Base-by-base conservation (phyloP, 1,139 yeast genomes). In the Yamadazyma membranifaciens region DNA sequence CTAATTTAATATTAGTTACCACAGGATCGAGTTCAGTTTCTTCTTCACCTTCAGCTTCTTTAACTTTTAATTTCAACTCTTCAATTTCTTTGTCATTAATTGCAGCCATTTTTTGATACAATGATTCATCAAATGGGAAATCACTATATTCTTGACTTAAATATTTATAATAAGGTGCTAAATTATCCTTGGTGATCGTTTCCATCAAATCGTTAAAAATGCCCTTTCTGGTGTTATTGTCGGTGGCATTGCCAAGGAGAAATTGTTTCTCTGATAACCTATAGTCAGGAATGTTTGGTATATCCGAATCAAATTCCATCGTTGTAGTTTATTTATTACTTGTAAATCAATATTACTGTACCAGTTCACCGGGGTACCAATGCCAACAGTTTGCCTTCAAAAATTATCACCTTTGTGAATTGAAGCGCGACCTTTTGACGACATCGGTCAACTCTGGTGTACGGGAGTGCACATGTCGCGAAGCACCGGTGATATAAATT, bases 21-120 rank as follows among this genome's bases (percentile, higher is more conserved):
- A 87, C 81, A 34, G 81, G 76, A 56, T 89, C 96, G 53, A 86
- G 68, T 56, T 87, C 95, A 32, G 95, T 95, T 59, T 92, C 98
- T 56, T 88, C 96, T 45, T 86, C 88, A 44, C 80, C 85, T 53
- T 87, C 91, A 24, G 94, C 87, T 51, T 81, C 84, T 45, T 77
- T 78, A 48, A 92, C 81, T 41, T 76, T 69, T 42, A 73, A 73
- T 55, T 83, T 80, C 51, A 91, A 71, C 43, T 73, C 77, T 12
- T 67, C 65, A 33, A 86, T 73, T 42, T 77, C 74, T 34, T 60
- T 66, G 16, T 75, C 78, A 59, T 91, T 92, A 33, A 60, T 70
- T 6, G 60, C 64, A n/a, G 59, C 53, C 54, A 89, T 60, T 33
- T 68, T 51, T 27, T 76, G 61, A 59, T 83, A 85, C 33, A 80